Evolutionary conservation across 345 rosid genomes (phyloP).

Genomic region (Populus alba): DNA sequence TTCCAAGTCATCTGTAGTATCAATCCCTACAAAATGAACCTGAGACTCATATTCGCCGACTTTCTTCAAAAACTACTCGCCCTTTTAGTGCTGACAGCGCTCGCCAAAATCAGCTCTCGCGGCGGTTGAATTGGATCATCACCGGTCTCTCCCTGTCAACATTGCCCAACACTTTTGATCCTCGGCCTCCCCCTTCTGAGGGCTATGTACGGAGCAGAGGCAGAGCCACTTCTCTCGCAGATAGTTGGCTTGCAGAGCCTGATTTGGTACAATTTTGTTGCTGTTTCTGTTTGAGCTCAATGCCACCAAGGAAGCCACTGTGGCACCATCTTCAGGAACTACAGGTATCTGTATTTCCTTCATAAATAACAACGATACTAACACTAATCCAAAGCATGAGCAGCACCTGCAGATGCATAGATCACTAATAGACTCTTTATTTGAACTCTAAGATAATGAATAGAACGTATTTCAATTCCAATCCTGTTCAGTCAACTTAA

Average conservation of each 20-base stretch:
- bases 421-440: not conserved
- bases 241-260: conserved; percentile 77
- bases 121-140: conserved; percentile 56
- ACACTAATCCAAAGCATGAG: not conserved
- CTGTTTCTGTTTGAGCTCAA: conserved; percentile 72
- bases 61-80: conserved; percentile 65
- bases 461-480: conserved; percentile 10
- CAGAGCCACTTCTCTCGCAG: conserved; percentile 58
- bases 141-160: conserved; percentile 72
- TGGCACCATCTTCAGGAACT: conserved; percentile 37
- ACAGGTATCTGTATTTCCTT: conserved; percentile 37
- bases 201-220: conserved; percentile 70
- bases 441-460: not conserved
- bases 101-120: conserved; percentile 47
- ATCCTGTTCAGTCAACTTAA: conserved; percentile 29
- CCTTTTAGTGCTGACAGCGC: conserved; percentile 30
- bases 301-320: conserved; percentile 43
- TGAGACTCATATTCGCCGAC: conserved; percentile 56
- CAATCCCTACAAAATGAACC: conserved; percentile 78
- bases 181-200: conserved; percentile 72
- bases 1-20: conserved; percentile 67
- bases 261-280: conserved; percentile 74
- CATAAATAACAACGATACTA: not conserved
- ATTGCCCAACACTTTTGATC: conserved; percentile 77
- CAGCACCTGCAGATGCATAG: not conserved